A percentile compares a stretch with the other conserved stretches of the same genome.
Conservation (phyloP, 306 rosid species). For the Betula pendula region DNA sequence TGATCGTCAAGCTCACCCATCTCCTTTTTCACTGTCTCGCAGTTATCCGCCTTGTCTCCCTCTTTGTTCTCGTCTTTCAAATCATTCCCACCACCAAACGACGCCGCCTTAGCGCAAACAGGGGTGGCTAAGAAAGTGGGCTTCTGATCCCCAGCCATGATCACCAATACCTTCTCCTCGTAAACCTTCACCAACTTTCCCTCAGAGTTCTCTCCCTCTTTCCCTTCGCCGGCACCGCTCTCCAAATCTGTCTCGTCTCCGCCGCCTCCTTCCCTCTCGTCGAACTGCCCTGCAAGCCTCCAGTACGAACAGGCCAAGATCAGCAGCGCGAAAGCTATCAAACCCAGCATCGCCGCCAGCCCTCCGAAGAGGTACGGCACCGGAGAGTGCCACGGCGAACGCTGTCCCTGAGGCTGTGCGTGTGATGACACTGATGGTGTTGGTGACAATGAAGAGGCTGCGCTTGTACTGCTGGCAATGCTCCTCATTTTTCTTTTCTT, state of each 20-base stretch:
- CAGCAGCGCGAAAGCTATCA: conserved; percentile 72
- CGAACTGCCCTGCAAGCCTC: conserved; percentile 40
- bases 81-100: not conserved
- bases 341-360: conserved; percentile 76
- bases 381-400: conserved; percentile 85
- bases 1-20: conserved; percentile 10
- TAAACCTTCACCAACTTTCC: conserved; percentile 38
- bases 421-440: conserved; percentile 16
- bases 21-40: conserved; percentile 38
- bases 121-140: conserved; percentile 89
- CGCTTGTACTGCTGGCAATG: conserved; percentile 18
- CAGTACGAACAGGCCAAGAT: conserved; percentile 83
- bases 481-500: conserved; percentile 44
- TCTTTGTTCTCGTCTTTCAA: conserved; percentile 5
- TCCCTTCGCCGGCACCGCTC: conserved; percentile 13
- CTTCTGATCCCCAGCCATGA: conserved; percentile 83
- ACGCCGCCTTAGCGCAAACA: conserved; percentile 26
- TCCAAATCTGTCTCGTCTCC: conserved; percentile 38
- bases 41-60: not conserved
- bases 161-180: conserved; percentile 73
- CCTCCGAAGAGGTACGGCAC: conserved; percentile 91
- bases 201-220: conserved; percentile 36
- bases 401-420: conserved; percentile 12
- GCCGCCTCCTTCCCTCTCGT: conserved; percentile 23
- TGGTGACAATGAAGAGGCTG: conserved; percentile 8